These are phyloP conservation scores for Jasminum sambac DNA, from an alignment of 257 asterid species.

Conservation along the genomic window DNA sequence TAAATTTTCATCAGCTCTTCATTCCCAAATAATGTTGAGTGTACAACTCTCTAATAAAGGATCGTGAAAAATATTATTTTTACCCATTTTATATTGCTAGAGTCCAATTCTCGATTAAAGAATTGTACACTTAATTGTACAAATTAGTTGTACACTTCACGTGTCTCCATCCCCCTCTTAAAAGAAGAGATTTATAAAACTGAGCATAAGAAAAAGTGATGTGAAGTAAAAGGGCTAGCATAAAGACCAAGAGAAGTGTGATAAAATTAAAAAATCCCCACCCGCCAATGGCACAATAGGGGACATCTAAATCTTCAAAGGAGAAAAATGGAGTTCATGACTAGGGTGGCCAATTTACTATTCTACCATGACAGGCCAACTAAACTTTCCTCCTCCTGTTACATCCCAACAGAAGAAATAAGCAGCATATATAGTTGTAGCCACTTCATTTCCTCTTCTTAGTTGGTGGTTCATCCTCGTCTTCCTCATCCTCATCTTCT, in stretches of 20 bases:
- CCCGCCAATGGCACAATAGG: slow-evolving; percentile 32
- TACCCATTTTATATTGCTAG: no score
- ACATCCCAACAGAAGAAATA: slow-evolving; percentile 43
- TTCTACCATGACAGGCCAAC: slow-evolving; percentile 38
- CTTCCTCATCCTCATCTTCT: slow-evolving; percentile 64
- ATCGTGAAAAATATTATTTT: no score
- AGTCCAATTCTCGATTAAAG: no score
- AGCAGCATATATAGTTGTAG: slow-evolving; percentile 24
- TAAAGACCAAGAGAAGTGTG: background rate
- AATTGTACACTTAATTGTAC: no score
- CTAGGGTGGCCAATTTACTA: slow-evolving; percentile 47
- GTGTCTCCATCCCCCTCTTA: no score
- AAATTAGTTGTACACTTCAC: no score
- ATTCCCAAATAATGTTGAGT: no score
- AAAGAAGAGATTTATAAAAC: no score
- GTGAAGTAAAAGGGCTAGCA: background rate
- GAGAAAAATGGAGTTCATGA: slow-evolving; percentile 28
- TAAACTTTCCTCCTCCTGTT: slow-evolving; percentile 41
- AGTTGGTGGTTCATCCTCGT: slow-evolving; percentile 63
- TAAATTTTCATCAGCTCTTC: no score
- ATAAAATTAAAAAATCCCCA: slow-evolving; percentile 29
- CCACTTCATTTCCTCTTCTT: slow-evolving; percentile 76
- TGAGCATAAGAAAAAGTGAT: no score
- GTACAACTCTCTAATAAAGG: no score
- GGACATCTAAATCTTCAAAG: slow-evolving; percentile 38